phyloP scores from a whole-genome alignment of 768 basidiomycete genomes.

The Brasilioporus rufonigricans region DNA sequence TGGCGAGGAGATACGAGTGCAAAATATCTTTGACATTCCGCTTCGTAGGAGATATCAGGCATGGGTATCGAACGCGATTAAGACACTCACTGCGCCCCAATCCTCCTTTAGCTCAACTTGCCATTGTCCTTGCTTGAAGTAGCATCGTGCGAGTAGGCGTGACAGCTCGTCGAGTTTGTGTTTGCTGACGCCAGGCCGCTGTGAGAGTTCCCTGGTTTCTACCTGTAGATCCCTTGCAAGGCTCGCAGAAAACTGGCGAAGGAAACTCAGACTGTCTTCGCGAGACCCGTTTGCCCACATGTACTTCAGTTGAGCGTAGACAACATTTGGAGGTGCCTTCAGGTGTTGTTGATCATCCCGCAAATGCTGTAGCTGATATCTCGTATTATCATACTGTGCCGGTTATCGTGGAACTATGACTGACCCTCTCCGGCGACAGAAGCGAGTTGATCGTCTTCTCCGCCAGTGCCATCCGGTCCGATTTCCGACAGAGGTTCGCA shows the following conservation, averaged over 20 bases:
- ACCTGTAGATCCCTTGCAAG: constrained; percentile 72
- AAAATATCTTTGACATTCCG: constrained; percentile 80
- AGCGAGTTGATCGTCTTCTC: constrained; percentile 96
- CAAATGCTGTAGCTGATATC: constrained; percentile 40
- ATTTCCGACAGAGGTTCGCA: constrained; percentile 94
- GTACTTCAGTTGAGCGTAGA: constrained; percentile 93
- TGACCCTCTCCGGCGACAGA: constrained; percentile 67
- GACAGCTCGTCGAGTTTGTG: constrained; percentile 69
- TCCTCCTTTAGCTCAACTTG: constrained; percentile 76
- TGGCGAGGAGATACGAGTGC: constrained; percentile 80
- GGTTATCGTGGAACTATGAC: constrained; percentile 15
- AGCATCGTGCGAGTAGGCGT: constrained; percentile 91
- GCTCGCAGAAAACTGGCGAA: constrained; percentile 78
- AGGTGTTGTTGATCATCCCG: constrained; percentile 50
- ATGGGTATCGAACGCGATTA: background rate
- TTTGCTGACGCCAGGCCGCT: constrained; percentile 53
- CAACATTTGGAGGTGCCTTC: constrained; percentile 91
- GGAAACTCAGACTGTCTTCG: constrained; percentile 76
- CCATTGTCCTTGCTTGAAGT: constrained; percentile 97
- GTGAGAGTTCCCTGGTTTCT: constrained; percentile 49
- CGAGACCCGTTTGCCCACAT: constrained; percentile 88
- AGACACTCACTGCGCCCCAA: constrained; percentile 67
- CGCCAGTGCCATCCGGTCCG: constrained; percentile 89
- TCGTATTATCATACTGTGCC: background rate
- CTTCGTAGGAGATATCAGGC: constrained; percentile 38